Conservation (phyloP, 305 asterid species). For the Fraxinus greggii region DNA sequence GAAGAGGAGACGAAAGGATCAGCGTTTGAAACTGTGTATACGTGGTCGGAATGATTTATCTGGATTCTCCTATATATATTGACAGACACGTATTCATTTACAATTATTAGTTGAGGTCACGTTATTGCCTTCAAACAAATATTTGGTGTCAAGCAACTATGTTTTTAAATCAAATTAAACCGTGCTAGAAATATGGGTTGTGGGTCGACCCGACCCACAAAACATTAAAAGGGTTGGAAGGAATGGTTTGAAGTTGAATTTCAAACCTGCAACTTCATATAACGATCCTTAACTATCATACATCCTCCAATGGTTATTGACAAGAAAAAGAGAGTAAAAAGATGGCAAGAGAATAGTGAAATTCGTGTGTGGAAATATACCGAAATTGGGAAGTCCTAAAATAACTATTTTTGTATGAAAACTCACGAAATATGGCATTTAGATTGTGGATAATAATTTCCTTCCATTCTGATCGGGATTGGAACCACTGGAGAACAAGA, state of each 20-base stretch:
- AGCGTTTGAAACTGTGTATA: slow-evolving; percentile 15
- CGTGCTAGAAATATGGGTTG: neutral
- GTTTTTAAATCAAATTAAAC: neutral
- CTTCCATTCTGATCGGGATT: too few species aligned
- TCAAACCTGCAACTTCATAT: too few species aligned
- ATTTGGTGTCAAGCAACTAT: neutral
- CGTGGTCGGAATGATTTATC: slow-evolving; percentile 18
- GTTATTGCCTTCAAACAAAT: neutral
- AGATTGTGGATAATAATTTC: too few species aligned
- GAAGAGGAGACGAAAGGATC: slow-evolving; percentile 21
- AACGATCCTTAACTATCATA: neutral
- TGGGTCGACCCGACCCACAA: neutral
- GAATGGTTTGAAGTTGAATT: neutral
- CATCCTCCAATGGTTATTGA: neutral
- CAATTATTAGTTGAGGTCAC: neutral
- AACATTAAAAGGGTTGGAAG: neutral
- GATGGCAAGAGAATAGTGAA: neutral
- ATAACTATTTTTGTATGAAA: neutral
- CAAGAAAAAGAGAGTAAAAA: neutral
- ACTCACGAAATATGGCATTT: neutral
- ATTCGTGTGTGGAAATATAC: neutral
- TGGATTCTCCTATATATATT: neutral
- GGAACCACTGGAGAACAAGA: too few species aligned
- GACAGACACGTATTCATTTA: neutral
- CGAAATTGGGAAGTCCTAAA: neutral